phyloP scores from a whole-genome alignment of 176 grass and related monocot species.

The Avena eriantha region DNA sequence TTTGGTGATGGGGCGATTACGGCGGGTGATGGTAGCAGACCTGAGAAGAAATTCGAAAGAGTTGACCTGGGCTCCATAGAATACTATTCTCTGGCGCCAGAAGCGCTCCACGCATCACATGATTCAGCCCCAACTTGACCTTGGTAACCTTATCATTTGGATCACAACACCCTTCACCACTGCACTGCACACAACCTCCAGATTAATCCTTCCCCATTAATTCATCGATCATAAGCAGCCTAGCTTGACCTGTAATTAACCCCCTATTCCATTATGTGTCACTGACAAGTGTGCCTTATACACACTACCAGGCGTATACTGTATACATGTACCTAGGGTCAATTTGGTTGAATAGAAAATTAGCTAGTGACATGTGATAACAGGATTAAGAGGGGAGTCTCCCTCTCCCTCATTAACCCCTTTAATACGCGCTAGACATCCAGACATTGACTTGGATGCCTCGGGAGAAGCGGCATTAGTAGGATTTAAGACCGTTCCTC shows the following conservation, averaged over 20 bases:
- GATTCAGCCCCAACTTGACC: slow-evolving; percentile 73
- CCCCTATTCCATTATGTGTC: not conserved
- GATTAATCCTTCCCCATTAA: slow-evolving; percentile 34
- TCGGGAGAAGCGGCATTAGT: slow-evolving; percentile 60
- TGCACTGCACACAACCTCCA: slow-evolving; percentile 42
- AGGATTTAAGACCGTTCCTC: slow-evolving; percentile 63
- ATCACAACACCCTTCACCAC: slow-evolving; percentile 52
- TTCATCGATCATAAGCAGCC: not conserved
- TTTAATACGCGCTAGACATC: slow-evolving; percentile 65
- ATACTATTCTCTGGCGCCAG: slow-evolving; percentile 60
- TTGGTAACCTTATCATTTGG: slow-evolving; percentile 76
- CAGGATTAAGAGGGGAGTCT: slow-evolving; percentile 47
- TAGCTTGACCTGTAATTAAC: slow-evolving; percentile 27
- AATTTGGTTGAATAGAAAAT: slow-evolving; percentile 35
- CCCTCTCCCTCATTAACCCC: slow-evolving; percentile 56
- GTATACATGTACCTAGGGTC: slow-evolving; percentile 21
- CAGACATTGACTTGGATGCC: slow-evolving; percentile 89
- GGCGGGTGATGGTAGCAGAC: slow-evolving; percentile 50
- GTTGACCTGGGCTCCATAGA: slow-evolving; percentile 68
- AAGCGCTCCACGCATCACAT: slow-evolving; percentile 80
- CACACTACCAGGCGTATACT: not conserved
- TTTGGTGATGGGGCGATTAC: slow-evolving; percentile 42
- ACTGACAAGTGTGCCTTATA: slow-evolving; percentile 40
- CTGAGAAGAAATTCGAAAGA: slow-evolving; percentile 65
- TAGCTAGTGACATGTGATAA: slow-evolving; percentile 48